Evolutionary conservation across 768 basidiomycete species (phyloP), one percentile per base, ranked within the genome.

Genomic region (Lentinula lateritia): DNA sequence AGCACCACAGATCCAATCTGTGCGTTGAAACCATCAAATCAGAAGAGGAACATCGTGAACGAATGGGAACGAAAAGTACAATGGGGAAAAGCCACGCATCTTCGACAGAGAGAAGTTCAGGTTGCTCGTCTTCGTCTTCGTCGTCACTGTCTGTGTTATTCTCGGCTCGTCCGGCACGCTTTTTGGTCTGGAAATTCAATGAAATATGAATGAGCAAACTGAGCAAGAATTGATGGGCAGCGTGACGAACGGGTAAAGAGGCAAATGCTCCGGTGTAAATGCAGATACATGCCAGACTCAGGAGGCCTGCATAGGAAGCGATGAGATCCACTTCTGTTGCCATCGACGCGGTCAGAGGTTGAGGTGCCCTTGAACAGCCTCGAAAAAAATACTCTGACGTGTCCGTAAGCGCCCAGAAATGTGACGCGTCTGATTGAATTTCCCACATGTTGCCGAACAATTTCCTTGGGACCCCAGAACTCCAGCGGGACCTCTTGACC

Each of bases 1-100:
- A 96, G 76, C 36, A 80, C 81, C 6, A 77, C 78, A 0, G 91
- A 92, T 5, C 90, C 93, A 62, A 89, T 74, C 89, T 91, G 10
- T 48, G 12, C 6, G 20, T 48, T 48, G 16, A 64, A 46, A 28
- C 55, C 38, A 18, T 16, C 36, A 16, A 34, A 53, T 60, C 39
- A 55, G 50, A 48, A 45, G 50, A 32, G 20, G 32, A 39, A 32
- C 18, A 13, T 46, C 13, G 45, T 3, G 52, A 46, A 41, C 8
- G 15, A 39, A 48, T 60, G 50, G 35, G 16, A 20, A 28, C 20
- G 54, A 36, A 58, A 52, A 16, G 76, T 88, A 69, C 89, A 42
- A 92, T 74, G 20, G 90, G 90, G 65, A 92, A 89, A 28, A 89
- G 66, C 83, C 86, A 90, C 20, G 89, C 90, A 61, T 92, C 90